phyloP scores from a whole-genome alignment of 2,329 filamentous ascomycete genomes.

The Pseudogymnoascus sp. region DNA sequence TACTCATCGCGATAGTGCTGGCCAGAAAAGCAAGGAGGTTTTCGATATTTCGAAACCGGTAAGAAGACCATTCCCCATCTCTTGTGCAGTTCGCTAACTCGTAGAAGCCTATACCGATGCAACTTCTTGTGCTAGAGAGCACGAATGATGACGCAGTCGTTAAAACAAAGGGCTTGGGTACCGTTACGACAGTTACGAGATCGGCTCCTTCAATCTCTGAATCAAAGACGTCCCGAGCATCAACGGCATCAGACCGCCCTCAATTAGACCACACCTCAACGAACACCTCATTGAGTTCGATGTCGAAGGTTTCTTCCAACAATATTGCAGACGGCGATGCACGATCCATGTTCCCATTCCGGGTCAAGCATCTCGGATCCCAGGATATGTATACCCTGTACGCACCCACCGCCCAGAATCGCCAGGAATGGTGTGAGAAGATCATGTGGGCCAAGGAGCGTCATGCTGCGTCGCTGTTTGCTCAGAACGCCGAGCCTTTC shows the following conservation, averaged over 20 bases:
- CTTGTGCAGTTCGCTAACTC: slow-evolving; percentile 1
- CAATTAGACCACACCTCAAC: slow-evolving; percentile 62
- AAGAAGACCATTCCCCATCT: slow-evolving; percentile 26
- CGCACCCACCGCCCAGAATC: slow-evolving; percentile 64
- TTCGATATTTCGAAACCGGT: slow-evolving; percentile 92
- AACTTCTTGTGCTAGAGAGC: slow-evolving; percentile 84
- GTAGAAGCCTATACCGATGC: slow-evolving; percentile 83
- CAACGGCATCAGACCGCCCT: slow-evolving; percentile 36
- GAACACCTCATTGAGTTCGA: slow-evolving; percentile 53
- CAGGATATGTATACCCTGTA: slow-evolving; percentile 83
- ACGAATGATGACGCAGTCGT: slow-evolving; percentile 85
- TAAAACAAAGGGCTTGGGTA: slow-evolving; percentile 53
- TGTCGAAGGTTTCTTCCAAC: slow-evolving; percentile 35
- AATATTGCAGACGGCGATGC: slow-evolving; percentile 40
- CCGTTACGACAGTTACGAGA: slow-evolving; percentile 53
- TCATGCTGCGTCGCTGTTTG: slow-evolving; percentile 79
- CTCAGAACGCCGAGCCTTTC: slow-evolving; percentile 95
- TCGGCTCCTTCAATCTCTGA: slow-evolving; percentile 55
- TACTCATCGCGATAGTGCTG: slow-evolving; percentile 58
- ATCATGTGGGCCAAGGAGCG: slow-evolving; percentile 92
- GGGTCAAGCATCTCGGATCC: slow-evolving; percentile 88
- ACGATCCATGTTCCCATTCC: slow-evolving; percentile 73
- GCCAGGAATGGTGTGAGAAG: slow-evolving; percentile 85
- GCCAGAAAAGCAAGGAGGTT: slow-evolving; percentile 65
- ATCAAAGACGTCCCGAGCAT: slow-evolving; percentile 37